Conservation (phyloP, 2,329 filamentous ascomycete species). For the Penicillium janthinellum region DNA sequence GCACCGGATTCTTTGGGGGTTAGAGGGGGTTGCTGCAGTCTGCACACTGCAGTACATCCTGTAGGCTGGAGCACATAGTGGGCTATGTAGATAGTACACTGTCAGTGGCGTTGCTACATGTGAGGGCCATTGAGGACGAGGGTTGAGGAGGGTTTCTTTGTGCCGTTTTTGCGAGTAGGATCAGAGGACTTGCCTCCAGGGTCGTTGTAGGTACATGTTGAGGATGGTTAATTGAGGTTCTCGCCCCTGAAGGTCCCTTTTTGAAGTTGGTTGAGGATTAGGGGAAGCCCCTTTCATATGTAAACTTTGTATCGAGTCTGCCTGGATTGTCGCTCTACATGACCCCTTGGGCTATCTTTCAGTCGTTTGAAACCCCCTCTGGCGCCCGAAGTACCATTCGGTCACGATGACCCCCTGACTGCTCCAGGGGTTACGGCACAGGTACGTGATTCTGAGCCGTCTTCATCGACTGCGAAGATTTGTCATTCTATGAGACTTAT, state of each 20-base stretch:
- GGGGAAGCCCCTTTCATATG: background rate
- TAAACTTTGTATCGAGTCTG: background rate
- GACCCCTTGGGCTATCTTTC: background rate
- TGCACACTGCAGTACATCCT: background rate
- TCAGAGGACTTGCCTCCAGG: background rate
- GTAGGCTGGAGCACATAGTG: background rate
- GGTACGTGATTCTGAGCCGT: background rate
- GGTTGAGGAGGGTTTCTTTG: background rate
- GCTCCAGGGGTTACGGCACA: background rate
- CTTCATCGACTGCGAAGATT: background rate
- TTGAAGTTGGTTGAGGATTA: background rate
- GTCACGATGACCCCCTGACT: background rate
- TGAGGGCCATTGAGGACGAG: background rate
- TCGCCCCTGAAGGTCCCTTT: background rate
- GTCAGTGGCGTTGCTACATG: background rate
- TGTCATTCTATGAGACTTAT: background rate
- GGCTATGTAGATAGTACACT: background rate
- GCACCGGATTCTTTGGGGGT: conserved; percentile 6
- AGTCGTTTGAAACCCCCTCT: background rate
- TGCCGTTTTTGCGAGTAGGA: background rate
- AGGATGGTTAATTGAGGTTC: background rate
- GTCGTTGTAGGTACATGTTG: background rate
- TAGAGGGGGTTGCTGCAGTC: background rate
- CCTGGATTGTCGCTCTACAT: background rate
- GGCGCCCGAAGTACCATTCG: background rate